Conservation (phyloP, 163 green algal species). For the Scenedesmus sp. region DNA sequence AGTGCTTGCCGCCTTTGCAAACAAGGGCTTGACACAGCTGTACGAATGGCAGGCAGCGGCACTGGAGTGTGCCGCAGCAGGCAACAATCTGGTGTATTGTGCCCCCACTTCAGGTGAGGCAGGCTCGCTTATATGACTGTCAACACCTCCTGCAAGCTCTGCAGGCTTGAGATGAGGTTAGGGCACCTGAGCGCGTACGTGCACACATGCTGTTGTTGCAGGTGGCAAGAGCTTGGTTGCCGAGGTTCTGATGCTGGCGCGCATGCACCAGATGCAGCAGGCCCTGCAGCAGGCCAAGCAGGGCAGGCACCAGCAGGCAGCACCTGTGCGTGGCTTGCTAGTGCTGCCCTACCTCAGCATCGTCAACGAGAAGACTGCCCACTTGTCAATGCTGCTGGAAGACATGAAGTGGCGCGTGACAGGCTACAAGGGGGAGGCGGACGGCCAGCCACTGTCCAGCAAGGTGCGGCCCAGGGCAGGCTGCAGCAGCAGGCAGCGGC, state of each 20-base stretch:
- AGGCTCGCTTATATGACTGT: not conserved
- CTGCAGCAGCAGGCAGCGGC: not conserved
- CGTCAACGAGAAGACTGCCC: constrained; percentile 72
- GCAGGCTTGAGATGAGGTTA: not conserved
- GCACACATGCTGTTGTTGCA: not conserved
- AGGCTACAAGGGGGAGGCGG: constrained; percentile 75
- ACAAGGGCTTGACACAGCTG: constrained; percentile 74
- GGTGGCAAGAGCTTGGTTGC: constrained; percentile 91
- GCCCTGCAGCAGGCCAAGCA: not conserved
- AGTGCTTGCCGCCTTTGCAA: constrained; percentile 67
- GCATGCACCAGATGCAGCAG: constrained; percentile 61
- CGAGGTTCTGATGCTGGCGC: constrained; percentile 84
- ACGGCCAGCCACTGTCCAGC: constrained; percentile 44
- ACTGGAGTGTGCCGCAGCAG: constrained; percentile 75
- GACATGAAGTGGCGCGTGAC: constrained; percentile 66
- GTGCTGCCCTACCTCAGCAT: constrained; percentile 74
- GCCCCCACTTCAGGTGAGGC: constrained; percentile 71
- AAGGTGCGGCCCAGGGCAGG: constrained; percentile 34
- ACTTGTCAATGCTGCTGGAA: constrained; percentile 67
- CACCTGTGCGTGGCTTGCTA: constrained; percentile 59
- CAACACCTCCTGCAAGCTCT: not conserved
- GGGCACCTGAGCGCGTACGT: no score
- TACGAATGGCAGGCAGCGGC: constrained; percentile 87
- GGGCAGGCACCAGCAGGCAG: not conserved
- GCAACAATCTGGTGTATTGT: constrained; percentile 81